Evolutionary conservation across 805 yeast species (phyloP), one percentile per base, ranked within the genome.

Genomic region (Kodamaea sagamina): DNA sequence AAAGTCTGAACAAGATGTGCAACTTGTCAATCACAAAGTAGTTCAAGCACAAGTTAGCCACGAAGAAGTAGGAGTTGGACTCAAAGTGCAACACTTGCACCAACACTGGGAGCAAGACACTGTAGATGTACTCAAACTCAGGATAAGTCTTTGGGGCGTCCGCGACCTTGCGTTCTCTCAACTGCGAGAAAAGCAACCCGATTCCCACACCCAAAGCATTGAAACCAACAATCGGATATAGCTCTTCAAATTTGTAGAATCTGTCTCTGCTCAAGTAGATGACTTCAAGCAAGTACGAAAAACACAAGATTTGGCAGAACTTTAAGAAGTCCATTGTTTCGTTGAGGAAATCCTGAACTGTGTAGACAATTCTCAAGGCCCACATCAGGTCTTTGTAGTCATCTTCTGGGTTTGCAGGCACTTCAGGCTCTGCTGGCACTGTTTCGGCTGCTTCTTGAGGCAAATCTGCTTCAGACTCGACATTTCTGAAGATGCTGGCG

Each of bases 271-370:
- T 47, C 5, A 61, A 41, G 46, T 66, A 68, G 22, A 60, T 43
- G 12, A 71, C 52, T 49, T 71, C 67, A 21, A 51, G 18, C 11
- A 64, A 22, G 49, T 62, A 71, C 7, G 51, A 46, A 24, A 65
- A 43, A 22, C 61, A 54, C 47, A 69, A 47, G 28, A 66, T 8
- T 47, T 71, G 72, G 6, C 63, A 57, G 40, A 63, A 61, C 34
- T 55, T 61, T n/a, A 58, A 36, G 27, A 62, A 50, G 10, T 53
- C 53, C 55, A 71, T 46, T 27, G 63, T 51, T 4, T 59, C 67
- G 44, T 69, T 70, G 34, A 69, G 50, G 41, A 62, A 68, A 42
- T 71, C 76, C 46, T 71, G 76, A 12, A 57, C 47, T 10, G 52
- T 49, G 49, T 54, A 70, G 15, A 69, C 44, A 18, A 44, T 31